phyloP scores from a whole-genome alignment of 2,329 filamentous ascomycete genomes.

The Graphilbum ipis-grandicollis region DNA sequence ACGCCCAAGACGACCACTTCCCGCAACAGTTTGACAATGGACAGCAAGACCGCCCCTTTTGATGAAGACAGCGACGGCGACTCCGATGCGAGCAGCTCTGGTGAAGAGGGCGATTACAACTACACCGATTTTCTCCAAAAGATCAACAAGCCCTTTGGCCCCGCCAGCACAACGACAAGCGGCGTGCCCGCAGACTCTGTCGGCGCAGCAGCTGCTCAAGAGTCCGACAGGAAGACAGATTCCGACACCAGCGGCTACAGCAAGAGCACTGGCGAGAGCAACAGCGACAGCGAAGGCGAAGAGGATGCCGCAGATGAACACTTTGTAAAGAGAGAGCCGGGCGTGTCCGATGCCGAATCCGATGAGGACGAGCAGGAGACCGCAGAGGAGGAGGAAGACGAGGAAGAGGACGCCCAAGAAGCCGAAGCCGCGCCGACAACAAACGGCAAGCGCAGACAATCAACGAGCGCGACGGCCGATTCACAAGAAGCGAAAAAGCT shows the following conservation, averaged over 20 bases:
- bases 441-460: no score
- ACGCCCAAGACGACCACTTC: slow-evolving; percentile 5
- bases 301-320: slow-evolving; percentile 1
- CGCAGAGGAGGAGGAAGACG: background rate
- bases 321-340: background rate
- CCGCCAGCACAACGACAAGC: no score
- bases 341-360: no score
- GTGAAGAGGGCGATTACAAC: slow-evolving; percentile 3
- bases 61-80: slow-evolving; percentile 10
- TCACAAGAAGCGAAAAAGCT: background rate
- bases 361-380: no score
- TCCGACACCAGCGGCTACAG: slow-evolving; percentile 1
- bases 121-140: slow-evolving; percentile 6
- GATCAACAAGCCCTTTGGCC: background rate
- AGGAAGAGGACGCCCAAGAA: background rate
- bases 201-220: no score
- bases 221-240: no score
- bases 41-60: background rate
- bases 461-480: background rate
- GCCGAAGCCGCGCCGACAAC: no score
- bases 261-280: background rate
- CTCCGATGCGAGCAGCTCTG: slow-evolving; percentile 12
- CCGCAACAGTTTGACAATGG: slow-evolving; percentile 5
- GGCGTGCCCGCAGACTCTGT: no score
- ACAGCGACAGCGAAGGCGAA: slow-evolving; percentile 8